Evolutionary conservation across 2,329 filamentous ascomycete species (phyloP).

Genomic region (Trichoderma guizhouense): DNA sequence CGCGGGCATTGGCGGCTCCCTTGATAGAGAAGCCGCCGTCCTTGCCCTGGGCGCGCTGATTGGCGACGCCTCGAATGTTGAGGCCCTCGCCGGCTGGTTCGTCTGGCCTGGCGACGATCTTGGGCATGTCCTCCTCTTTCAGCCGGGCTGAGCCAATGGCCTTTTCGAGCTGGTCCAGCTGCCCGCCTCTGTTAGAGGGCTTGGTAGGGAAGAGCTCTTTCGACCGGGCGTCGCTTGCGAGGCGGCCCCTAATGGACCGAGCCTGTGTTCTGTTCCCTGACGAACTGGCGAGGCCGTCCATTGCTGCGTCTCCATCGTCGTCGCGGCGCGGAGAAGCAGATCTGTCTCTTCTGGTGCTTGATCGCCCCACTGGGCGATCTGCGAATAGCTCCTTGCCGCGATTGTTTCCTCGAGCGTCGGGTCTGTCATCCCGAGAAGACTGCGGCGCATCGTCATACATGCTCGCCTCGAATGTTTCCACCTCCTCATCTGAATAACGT

Average conservation of each 20-base stretch:
- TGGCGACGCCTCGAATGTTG: slow-evolving; percentile 59
- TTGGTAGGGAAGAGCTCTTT: slow-evolving; percentile 43
- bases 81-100: slow-evolving; percentile 45
- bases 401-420: slow-evolving; percentile 37
- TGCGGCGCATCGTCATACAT: slow-evolving; percentile 74
- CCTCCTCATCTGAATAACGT: slow-evolving; percentile 47
- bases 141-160: slow-evolving; percentile 38
- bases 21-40: slow-evolving; percentile 62
- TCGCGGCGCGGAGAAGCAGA: slow-evolving; percentile 52
- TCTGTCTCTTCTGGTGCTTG: slow-evolving; percentile 30
- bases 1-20: slow-evolving; percentile 57
- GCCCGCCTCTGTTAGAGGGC: slow-evolving; percentile 25
- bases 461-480: slow-evolving; percentile 64
- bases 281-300: slow-evolving; percentile 33
- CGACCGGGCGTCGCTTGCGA: slow-evolving; percentile 29
- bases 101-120: slow-evolving; percentile 54
- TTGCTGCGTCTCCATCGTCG: slow-evolving; percentile 40
- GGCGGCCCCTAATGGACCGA: slow-evolving; percentile 33
- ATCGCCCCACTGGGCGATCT: slow-evolving; percentile 34
- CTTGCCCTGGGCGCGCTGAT: slow-evolving; percentile 37
- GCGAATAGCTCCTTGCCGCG: slow-evolving; percentile 64
- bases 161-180: slow-evolving; percentile 39
- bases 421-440: slow-evolving; percentile 24
- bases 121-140: slow-evolving; percentile 44
- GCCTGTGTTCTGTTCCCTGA: slow-evolving; percentile 34